A percentile compares a stretch with the other conserved stretches of the same genome.
These are phyloP conservation scores for Inga leiocalycina DNA, from an alignment of 306 rosid species.

Conservation along the genomic window DNA sequence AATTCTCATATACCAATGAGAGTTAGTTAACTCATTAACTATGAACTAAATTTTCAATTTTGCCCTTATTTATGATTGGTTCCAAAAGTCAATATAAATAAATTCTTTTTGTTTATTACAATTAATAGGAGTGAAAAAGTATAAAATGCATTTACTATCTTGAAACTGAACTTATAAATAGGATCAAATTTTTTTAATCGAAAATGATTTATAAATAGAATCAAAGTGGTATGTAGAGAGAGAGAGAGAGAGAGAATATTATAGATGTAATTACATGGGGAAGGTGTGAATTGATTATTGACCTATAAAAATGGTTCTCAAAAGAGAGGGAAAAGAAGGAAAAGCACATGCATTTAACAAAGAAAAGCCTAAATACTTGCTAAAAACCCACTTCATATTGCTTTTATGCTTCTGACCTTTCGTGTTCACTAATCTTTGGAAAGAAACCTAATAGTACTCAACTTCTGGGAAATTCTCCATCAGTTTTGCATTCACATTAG, in stretches of 20 bases:
- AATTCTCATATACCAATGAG: too few species aligned
- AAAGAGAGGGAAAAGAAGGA: neutral
- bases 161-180: too few species aligned
- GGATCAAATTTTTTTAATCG: too few species aligned
- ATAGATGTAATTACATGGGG: neutral
- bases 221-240: too few species aligned
- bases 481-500: constrained; percentile 11
- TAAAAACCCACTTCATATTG: neutral
- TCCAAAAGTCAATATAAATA: too few species aligned
- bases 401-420: neutral
- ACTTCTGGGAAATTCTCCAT: constrained; percentile 22
- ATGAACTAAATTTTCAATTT: too few species aligned
- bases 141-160: too few species aligned
- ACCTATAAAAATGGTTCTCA: neutral
- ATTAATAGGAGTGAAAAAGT: too few species aligned
- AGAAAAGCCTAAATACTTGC: neutral
- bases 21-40: too few species aligned
- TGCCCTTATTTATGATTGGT: too few species aligned
- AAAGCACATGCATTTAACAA: constrained; percentile 1
- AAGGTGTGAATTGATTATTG: neutral
- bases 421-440: constrained; percentile 22
- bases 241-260: neutral
- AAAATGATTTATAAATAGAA: too few species aligned
- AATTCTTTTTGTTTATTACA: too few species aligned
- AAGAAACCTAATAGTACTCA: neutral